Conservation (phyloP, 2,329 filamentous ascomycete genomes). For the Aspergillus transmontanensis region DNA sequence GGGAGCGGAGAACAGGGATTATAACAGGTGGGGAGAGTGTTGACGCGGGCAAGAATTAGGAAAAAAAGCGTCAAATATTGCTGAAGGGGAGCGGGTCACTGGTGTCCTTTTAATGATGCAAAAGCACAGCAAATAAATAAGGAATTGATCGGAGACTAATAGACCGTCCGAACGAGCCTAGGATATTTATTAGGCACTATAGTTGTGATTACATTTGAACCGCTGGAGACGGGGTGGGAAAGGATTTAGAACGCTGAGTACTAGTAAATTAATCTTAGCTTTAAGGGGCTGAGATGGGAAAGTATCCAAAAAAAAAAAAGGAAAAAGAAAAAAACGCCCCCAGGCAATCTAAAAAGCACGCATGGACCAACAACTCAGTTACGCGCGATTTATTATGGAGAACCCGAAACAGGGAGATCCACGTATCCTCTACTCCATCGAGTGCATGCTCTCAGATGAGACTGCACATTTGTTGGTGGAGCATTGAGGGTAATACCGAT, state of each 20-base stretch:
- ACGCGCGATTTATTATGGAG: slow-evolving; percentile 4
- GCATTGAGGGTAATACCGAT: not conserved
- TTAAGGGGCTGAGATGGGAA: slow-evolving; percentile 1
- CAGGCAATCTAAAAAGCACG: slow-evolving; percentile 2
- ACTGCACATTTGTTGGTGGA: not conserved
- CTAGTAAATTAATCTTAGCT: slow-evolving; percentile 5
- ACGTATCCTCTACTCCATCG: not conserved
- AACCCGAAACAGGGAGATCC: not conserved
- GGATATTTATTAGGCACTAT: slow-evolving; percentile 5
- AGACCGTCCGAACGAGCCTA: slow-evolving; percentile 8
- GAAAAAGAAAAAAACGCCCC: not conserved
- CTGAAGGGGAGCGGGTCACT: not conserved
- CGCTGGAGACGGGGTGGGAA: not conserved
- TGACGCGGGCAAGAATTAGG: not conserved
- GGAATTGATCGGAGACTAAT: slow-evolving; percentile 11
- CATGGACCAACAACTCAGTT: not conserved
- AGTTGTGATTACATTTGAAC: slow-evolving; percentile 8
- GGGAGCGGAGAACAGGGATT: not conserved
- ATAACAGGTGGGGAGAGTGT: not conserved
- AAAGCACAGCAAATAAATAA: not conserved
- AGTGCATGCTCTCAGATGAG: not conserved
- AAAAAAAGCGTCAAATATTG: not conserved
- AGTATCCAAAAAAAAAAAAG: not conserved
- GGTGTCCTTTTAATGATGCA: slow-evolving; percentile 4
- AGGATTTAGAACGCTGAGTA: not conserved